Base-by-base conservation (phyloP, 2,329 filamentous ascomycete genomes). In the Nannizzia gypsea region DNA sequence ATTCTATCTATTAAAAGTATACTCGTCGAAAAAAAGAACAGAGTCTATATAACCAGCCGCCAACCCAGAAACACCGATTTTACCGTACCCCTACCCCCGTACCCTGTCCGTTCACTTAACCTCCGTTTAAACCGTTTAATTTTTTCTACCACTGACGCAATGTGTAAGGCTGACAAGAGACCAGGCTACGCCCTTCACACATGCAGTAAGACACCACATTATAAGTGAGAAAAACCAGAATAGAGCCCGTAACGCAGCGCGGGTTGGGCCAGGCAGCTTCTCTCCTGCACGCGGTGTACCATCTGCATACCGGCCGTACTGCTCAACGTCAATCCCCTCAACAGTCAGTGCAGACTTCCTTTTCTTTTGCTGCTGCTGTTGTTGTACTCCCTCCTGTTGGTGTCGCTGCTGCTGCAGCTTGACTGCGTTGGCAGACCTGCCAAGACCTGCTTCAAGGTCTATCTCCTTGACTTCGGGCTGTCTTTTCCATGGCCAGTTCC, bases 251-350 rank as follows among this genome's bases (percentile, higher is more conserved):
- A 78, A 62, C 13, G 71, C 56, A 3, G 65, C 66, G 26, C 74
- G 68, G 40, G 70, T 71, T 20, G 70, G 54, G 1, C 69, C 67
- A 4, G 76, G 76, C 5, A 77, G 59, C 48, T 77, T 70, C 62
- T 76, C 62, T 2, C 73, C 73, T 54, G 73, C 68, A 6, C 71
- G 68, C 17, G 70, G 67, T 0, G 70, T 71, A 13, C 70, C 66
- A n/a, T 62, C 62, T 20, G 70, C 71, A 60, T 74, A 76, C 5
- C 70, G 71, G 11, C 73, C 73, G 36, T 78, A 75, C 44, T 72
- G 74, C 54, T 77, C 76, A 6, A 77, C 67, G 64, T 78, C 75
- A 52, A 77, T 74, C 59, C 78, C 75, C 50, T 75, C 71, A 42
- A 75, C 64, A 2, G 72, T 64, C 50, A 74, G 66, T 50, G 70